Conservation (phyloP, 2,329 filamentous ascomycete species). For the Penicillium italicum region DNA sequence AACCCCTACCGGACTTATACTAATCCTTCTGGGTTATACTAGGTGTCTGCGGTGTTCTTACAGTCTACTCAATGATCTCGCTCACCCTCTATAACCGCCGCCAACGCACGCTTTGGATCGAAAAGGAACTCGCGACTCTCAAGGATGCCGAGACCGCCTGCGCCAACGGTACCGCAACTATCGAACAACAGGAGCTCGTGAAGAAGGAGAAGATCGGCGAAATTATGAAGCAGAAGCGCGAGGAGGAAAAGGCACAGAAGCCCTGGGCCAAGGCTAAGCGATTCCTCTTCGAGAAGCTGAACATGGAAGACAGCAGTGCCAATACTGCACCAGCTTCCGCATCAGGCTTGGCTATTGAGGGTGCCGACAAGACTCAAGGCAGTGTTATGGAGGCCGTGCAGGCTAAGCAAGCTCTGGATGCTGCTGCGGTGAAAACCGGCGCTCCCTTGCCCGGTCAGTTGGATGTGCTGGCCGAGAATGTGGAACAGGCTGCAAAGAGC, state of each 20-base stretch:
- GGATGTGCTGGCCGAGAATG: slow-evolving; percentile 37
- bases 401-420: slow-evolving; percentile 35
- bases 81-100: slow-evolving; percentile 66
- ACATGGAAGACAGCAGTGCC: slow-evolving; percentile 30
- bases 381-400: slow-evolving; percentile 36
- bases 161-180: slow-evolving; percentile 38
- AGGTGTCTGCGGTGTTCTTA: slow-evolving; percentile 60
- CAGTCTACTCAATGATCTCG: slow-evolving; percentile 62
- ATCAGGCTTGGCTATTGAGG: slow-evolving; percentile 7
- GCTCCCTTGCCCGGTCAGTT: slow-evolving; percentile 27
- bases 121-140: slow-evolving; percentile 45
- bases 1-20: neutral
- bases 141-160: slow-evolving; percentile 43
- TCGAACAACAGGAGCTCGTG: slow-evolving; percentile 44
- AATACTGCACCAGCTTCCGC: slow-evolving; percentile 7
- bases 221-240: slow-evolving; percentile 39
- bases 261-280: slow-evolving; percentile 39
- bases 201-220: slow-evolving; percentile 46
- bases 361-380: slow-evolving; percentile 17
- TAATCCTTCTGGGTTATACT: slow-evolving; percentile 4
- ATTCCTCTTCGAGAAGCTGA: slow-evolving; percentile 40
- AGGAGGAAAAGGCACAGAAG: slow-evolving; percentile 39
- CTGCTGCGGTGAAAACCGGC: slow-evolving; percentile 22
- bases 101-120: slow-evolving; percentile 60
- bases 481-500: slow-evolving; percentile 35